Evolutionary conservation across 208 protist genomes (phyloP), one percentile per base, ranked within the genome.

Genomic region (Endotrypanum monterogeii): DNA sequence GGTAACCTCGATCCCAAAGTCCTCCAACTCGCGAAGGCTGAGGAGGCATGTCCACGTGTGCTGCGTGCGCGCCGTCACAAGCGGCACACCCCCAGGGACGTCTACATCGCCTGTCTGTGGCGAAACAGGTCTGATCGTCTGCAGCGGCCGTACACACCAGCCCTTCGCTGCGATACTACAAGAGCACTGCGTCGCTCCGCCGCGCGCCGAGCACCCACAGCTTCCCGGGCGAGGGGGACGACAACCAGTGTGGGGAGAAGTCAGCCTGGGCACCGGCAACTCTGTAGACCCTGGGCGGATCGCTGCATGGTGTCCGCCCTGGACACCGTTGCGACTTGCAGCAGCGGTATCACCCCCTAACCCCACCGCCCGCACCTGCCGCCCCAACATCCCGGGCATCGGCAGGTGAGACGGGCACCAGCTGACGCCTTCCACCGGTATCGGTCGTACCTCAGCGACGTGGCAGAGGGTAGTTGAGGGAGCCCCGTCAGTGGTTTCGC

Each of bases 141-240:
- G 82, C 66, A 92, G 52, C 1, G 83, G 85, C 18, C 83, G 80
- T 56, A 91, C 87, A 56, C 89, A 94, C 87, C 87, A 92, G 32
- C 83, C 80, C 28, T 75, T 75, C 41, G 72, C 62, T 23, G 78
- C 32, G 32, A 71, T 71, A 16, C 70, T 67, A 25, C 41, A 37
- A 12, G 62, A 44, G 16, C 23, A 46, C 14, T 30, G 39, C 14
- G 67, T 20, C 11, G 52, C 30, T 20, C 56, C 46, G 20, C 28
- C 30, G 37, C 65, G 57, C 37, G 55, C 54, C 39, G 70, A 58
- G n/a, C 54, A 25, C 25, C 70, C 70, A 14, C 57, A 50, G 55
- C 66, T 77, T 30, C 78, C 78, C 30, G 52, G 56, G 66, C 66
- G 71, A 3, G 73, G 61, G 67, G 74, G 72, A 56, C 66, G 35